Percentiles rank a stretch among this genome's conserved stretches.
Conservation (phyloP, 495 filamentous ascomycete genomes). For the Penicillium steckii region DNA sequence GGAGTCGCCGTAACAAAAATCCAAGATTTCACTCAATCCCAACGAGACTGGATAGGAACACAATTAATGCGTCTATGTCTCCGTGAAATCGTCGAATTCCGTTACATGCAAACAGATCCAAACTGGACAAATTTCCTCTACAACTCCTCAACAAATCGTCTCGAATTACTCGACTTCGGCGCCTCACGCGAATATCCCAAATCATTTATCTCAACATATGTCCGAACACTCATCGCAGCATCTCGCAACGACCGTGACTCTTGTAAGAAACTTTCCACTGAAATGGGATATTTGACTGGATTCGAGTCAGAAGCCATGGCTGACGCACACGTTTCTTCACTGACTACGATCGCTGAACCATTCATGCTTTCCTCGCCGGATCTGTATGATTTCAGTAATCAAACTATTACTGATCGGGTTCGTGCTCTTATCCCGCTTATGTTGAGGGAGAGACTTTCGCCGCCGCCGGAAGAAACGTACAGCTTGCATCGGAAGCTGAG, state of each 20-base stretch:
- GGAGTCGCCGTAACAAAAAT: constrained; percentile 88
- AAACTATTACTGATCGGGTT: constrained; percentile 95
- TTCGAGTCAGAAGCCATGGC: constrained; percentile 80
- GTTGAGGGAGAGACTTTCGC: constrained; percentile 81
- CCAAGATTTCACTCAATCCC: constrained; percentile 67
- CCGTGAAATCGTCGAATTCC: constrained; percentile 88
- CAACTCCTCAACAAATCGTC: constrained; percentile 65
- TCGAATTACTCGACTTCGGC: constrained; percentile 95
- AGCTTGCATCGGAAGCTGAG: constrained; percentile 93
- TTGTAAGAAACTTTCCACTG: constrained; percentile 67
- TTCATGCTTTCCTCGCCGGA: constrained; percentile 74
- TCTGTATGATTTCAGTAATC: constrained; percentile 86
- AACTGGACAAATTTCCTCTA: constrained; percentile 99
- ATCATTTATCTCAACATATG: constrained; percentile 75
- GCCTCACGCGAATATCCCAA: constrained; percentile 83
- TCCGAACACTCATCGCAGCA: constrained; percentile 74
- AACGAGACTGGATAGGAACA: constrained; percentile 86
- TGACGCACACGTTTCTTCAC: constrained; percentile 77
- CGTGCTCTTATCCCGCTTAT: constrained; percentile 84
- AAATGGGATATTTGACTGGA: constrained; percentile 91
- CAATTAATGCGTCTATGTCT: constrained; percentile 91
- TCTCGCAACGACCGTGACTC: constrained; percentile 60
- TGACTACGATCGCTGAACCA: constrained; percentile 88
- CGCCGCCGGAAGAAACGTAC: constrained; percentile 97
- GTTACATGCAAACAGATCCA: constrained; percentile 98